A percentile compares a stretch with the other conserved stretches of the same genome.
phyloP scores from a whole-genome alignment of 2,329 filamentous ascomycete species.

The Endoconidiophora polonica region DNA sequence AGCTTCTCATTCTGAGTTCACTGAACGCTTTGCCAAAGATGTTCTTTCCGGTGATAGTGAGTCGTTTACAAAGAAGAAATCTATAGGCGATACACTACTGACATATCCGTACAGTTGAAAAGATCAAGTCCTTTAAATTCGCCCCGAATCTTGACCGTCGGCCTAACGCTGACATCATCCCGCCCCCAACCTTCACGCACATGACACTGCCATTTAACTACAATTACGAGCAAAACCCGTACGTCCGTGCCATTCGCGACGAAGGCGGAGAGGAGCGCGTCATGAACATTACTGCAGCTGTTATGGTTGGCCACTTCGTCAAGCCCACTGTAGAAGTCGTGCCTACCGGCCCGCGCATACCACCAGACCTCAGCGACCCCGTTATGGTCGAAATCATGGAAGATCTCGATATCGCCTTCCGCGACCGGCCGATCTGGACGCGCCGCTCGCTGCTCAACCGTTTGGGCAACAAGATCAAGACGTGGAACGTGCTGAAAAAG shows the following conservation, averaged over 20 bases:
- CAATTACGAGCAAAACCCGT: conserved; percentile 73
- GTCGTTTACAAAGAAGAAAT: conserved; percentile 7
- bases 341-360: conserved; percentile 41
- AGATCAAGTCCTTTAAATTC: conserved; percentile 47
- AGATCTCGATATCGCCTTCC: conserved; percentile 48
- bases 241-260: conserved; percentile 46
- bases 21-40: conserved; percentile 52
- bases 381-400: conserved; percentile 47
- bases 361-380: conserved; percentile 41
- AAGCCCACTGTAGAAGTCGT: conserved; percentile 45
- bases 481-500: conserved; percentile 47
- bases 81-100: background rate
- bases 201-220: conserved; percentile 60
- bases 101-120: conserved; percentile 25
- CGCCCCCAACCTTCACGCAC: conserved; percentile 63
- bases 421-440: conserved; percentile 70
- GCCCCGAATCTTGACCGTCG: conserved; percentile 42
- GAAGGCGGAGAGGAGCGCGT: conserved; percentile 33
- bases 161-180: conserved; percentile 52
- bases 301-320: conserved; percentile 41
- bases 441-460: conserved; percentile 65
- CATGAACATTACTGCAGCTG: conserved; percentile 43
- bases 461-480: conserved; percentile 34
- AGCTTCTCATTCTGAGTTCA: conserved; percentile 49
- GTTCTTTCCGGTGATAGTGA: conserved; percentile 56